Percentiles rank a stretch among this genome's conserved stretches.
Evolutionary conservation across 306 rosid species (phyloP).

Genomic region (Vigna mungo): DNA sequence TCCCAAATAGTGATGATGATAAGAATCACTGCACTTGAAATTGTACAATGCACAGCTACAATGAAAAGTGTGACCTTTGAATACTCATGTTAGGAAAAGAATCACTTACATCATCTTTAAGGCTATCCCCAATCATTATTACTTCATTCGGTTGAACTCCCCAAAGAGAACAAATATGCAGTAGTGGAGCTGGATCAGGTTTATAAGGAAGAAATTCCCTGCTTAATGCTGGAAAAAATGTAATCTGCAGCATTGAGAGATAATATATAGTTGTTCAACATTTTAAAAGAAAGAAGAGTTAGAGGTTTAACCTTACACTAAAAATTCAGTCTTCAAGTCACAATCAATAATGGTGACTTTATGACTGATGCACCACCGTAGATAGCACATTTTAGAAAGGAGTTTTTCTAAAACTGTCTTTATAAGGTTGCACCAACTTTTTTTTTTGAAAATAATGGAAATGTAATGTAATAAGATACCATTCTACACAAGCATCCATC

Average conservation of each 20-base stretch:
- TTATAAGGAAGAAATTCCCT: slow-evolving; percentile 89
- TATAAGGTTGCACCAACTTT: slow-evolving; percentile 4
- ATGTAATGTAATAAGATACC: background rate
- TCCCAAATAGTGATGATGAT: slow-evolving; percentile 6
- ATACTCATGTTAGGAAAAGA: background rate
- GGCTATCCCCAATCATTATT: slow-evolving; percentile 94
- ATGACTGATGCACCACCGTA: background rate
- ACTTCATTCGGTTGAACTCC: slow-evolving; percentile 85
- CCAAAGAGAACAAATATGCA: slow-evolving; percentile 93
- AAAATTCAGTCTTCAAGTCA: slow-evolving; percentile 2
- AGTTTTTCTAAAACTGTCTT: background rate
- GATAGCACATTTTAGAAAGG: slow-evolving; percentile 9
- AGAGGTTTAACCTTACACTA: slow-evolving; percentile 3
- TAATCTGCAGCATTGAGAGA: slow-evolving; percentile 65
- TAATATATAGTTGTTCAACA: slow-evolving; percentile 6
- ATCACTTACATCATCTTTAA: slow-evolving; percentile 83
- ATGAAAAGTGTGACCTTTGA: slow-evolving; percentile 7
- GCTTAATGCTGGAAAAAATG: slow-evolving; percentile 85
- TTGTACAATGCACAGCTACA: slow-evolving; percentile 26
- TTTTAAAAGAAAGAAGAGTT: slow-evolving; percentile 9
- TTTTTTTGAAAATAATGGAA: background rate
- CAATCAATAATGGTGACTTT: background rate
- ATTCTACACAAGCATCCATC: background rate
- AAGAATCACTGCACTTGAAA: slow-evolving; percentile 26
- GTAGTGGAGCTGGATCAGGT: slow-evolving; percentile 88